Percentiles rank a stretch among this genome's conserved stretches.
phyloP scores from a whole-genome alignment of 2,329 filamentous ascomycete genomes.

The Dactylellina cionopaga region DNA sequence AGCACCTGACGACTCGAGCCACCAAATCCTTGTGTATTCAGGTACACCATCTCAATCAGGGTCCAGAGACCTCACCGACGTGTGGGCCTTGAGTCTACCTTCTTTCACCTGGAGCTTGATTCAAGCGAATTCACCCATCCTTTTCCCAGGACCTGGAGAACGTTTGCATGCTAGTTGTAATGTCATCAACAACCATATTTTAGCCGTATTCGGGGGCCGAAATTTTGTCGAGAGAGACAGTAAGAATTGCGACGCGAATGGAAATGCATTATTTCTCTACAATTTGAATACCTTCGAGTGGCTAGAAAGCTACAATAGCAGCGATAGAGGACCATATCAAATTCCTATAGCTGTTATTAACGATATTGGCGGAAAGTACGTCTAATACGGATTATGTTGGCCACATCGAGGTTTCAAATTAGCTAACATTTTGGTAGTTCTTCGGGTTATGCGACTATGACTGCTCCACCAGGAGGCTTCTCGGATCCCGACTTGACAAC shows the following conservation, averaged over 20 bases:
- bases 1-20: conserved; percentile 32
- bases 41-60: conserved; percentile 2
- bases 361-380: conserved; percentile 41
- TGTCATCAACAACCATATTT: conserved; percentile 28
- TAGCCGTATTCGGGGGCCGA: conserved; percentile 24
- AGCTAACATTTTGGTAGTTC: not conserved
- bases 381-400: no score
- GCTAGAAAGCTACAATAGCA: conserved; percentile 17
- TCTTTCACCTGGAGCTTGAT: conserved; percentile 38
- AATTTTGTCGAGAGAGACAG: conserved; percentile 30
- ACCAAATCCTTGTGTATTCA: conserved; percentile 37
- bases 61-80: conserved; percentile 2
- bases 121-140: conserved; percentile 22
- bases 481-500: conserved; percentile 19
- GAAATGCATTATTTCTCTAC: conserved; percentile 38
- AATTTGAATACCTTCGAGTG: conserved; percentile 31
- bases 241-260: conserved; percentile 25
- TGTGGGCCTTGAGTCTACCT: conserved; percentile 36
- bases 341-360: conserved; percentile 4
- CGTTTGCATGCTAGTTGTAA: conserved; percentile 33
- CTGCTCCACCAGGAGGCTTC: conserved; percentile 18
- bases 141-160: conserved; percentile 13
- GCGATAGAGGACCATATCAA: conserved; percentile 9
- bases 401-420: no score
- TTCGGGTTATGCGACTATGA: conserved; percentile 31